Base-by-base conservation (phyloP, 768 basidiomycete species). In the Lyophyllum semitale region DNA sequence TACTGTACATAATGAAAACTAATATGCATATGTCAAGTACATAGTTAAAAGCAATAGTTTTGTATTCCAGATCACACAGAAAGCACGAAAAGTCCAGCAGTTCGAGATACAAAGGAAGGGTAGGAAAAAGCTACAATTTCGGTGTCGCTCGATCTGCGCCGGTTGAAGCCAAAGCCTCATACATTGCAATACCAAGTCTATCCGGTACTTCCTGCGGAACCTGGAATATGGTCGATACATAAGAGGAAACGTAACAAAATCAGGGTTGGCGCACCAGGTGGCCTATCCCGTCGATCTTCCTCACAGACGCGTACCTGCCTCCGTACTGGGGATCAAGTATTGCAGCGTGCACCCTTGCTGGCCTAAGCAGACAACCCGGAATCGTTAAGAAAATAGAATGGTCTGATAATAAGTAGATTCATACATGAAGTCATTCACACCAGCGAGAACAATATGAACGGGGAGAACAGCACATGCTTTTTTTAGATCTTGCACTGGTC, bases 61-160 rank as follows among this genome's bases (percentile, higher is more conserved):
- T n/a, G n/a, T n/a, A n/a, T n/a, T n/a, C n/a, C n/a, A n/a, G n/a
- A n/a, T n/a, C n/a, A n/a, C n/a, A n/a, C n/a, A n/a, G n/a, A n/a
- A n/a, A n/a, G n/a, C n/a, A n/a, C n/a, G n/a, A 0, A 81, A 96
- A 51, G 88, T 95, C 74, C 81, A 81, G 32, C 73, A 94, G 0
- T 95, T 95, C 63, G 93, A 95, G 62, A 64, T 62, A 0, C 83
- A 93, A 54, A 82, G 86, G 9, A 85, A 84, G 57, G 71, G n/a
- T n/a, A n/a, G n/a, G 37, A 5, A 15, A 38, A n/a, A 38, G 25
- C 22, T 29, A 45, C 44, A 45, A 29, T 33, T 54, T 63, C 11
- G 57, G 27, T 30, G 53, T 55, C 35, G 22, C 12, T 42, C 18
- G 25, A 18, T 40, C 11, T 20, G 27, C 13, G 4, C 8, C 30